These are phyloP conservation scores for Lactuca saligna DNA, from an alignment of 129 eudicot genomes.

Conservation along the genomic window DNA sequence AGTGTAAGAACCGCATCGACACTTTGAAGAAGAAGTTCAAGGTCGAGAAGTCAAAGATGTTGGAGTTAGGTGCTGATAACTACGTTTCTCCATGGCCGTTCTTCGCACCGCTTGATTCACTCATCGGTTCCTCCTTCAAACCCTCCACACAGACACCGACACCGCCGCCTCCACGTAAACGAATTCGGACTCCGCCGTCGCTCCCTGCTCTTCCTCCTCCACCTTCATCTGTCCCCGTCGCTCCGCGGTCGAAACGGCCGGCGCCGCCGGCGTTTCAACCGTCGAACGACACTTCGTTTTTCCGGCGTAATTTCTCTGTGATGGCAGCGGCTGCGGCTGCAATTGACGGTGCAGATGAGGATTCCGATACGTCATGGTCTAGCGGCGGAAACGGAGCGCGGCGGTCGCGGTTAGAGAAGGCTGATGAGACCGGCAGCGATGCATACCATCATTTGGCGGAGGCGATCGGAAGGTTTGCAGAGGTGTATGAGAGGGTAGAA, in stretches of 20 bases:
- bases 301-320: constrained; percentile 55
- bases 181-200: constrained; percentile 19
- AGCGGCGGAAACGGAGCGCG: constrained; percentile 20
- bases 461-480: constrained; percentile 54
- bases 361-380: constrained; percentile 26
- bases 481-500: constrained; percentile 69
- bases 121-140: constrained; percentile 50
- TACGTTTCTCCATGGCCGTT: constrained; percentile 64
- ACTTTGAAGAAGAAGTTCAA: constrained; percentile 79
- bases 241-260: constrained; percentile 58
- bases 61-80: constrained; percentile 36
- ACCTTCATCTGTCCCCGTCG: constrained; percentile 46
- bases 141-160: constrained; percentile 29
- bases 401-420: constrained; percentile 16
- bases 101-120: constrained; percentile 54
- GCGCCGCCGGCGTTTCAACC: constrained; percentile 18
- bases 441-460: constrained; percentile 47
- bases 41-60: constrained; percentile 52
- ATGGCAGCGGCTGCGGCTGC: constrained; percentile 67
- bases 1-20: constrained; percentile 82
- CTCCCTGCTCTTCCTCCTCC: constrained; percentile 21
- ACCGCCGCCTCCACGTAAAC: constrained; percentile 19
- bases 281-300: constrained; percentile 21
- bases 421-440: constrained; percentile 13
- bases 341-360: constrained; percentile 36